phyloP scores from a whole-genome alignment of 106 monocot genomes.

The Hemerocallis citrina region DNA sequence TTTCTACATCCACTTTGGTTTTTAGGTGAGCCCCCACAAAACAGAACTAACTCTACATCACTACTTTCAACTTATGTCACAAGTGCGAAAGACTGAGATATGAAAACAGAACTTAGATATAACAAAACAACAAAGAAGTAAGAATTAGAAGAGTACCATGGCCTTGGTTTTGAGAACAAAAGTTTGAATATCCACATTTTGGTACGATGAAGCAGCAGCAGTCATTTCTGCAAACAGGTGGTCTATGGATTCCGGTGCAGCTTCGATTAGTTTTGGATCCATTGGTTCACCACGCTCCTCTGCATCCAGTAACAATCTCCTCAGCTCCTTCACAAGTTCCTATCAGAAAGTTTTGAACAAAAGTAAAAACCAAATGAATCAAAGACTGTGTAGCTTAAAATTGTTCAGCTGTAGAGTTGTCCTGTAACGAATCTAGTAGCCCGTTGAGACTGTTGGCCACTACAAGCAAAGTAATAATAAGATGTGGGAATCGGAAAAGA shows the following conservation, averaged over 20 bases:
- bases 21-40: not conserved
- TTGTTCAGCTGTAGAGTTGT: no score
- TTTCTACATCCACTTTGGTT: not conserved
- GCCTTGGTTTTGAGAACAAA: conserved; percentile 54
- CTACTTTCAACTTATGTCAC: no score
- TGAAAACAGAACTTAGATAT: not conserved
- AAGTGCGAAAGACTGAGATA: not conserved
- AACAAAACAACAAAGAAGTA: not conserved
- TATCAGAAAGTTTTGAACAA: conserved; percentile 3
- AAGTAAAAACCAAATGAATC: no score
- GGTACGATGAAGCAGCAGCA: conserved; percentile 15
- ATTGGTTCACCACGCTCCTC: conserved; percentile 11
- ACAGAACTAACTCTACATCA: not conserved
- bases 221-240: conserved; percentile 40
- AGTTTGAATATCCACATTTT: conserved; percentile 28
- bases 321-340: conserved; percentile 48
- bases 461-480: no score
- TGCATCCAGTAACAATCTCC: conserved; percentile 26
- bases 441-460: no score
- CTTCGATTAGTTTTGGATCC: conserved; percentile 31
- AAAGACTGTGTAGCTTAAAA: no score
- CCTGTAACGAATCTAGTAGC: no score
- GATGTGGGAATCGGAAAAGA: no score
- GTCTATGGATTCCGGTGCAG: conserved; percentile 44
- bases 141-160: conserved; percentile 27